These are phyloP conservation scores for Quercus gilva DNA, from an alignment of 306 rosid genomes.

Conservation along the genomic window DNA sequence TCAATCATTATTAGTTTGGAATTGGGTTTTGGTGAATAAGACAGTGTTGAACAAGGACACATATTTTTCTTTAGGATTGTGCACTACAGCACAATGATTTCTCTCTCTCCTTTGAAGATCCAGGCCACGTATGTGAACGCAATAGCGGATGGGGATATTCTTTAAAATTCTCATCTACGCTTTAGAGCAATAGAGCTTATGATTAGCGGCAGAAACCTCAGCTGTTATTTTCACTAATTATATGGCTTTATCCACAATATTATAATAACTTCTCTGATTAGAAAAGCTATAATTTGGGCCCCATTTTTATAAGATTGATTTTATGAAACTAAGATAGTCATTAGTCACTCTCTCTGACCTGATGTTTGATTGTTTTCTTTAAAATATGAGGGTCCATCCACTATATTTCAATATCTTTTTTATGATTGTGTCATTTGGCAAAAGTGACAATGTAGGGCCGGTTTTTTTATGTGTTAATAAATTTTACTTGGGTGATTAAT, in stretches of 20 bases:
- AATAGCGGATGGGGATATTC: conserved; percentile 14
- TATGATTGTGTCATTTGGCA: too few species aligned
- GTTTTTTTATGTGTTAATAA: too few species aligned
- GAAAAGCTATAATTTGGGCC: background rate
- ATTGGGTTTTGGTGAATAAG: background rate
- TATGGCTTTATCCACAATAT: conserved; percentile 23
- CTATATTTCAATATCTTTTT: too few species aligned
- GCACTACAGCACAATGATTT: background rate
- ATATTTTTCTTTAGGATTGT: background rate
- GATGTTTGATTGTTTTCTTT: too few species aligned
- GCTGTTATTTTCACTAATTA: background rate
- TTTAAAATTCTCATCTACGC: background rate
- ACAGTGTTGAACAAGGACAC: background rate
- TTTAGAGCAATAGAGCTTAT: too few species aligned
- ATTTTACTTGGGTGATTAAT: too few species aligned
- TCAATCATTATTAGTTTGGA: too few species aligned
- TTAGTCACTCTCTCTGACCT: background rate
- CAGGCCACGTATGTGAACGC: conserved; percentile 31
- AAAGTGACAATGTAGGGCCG: too few species aligned
- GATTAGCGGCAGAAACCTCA: too few species aligned
- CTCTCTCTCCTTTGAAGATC: background rate
- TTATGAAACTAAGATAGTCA: background rate
- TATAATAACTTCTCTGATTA: background rate
- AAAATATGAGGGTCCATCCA: too few species aligned
- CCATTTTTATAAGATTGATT: background rate